A percentile compares a stretch with the other conserved stretches of the same genome.
Evolutionary conservation across 805 yeast species (phyloP).

Genomic region (Metschnikowia corniflorae): DNA sequence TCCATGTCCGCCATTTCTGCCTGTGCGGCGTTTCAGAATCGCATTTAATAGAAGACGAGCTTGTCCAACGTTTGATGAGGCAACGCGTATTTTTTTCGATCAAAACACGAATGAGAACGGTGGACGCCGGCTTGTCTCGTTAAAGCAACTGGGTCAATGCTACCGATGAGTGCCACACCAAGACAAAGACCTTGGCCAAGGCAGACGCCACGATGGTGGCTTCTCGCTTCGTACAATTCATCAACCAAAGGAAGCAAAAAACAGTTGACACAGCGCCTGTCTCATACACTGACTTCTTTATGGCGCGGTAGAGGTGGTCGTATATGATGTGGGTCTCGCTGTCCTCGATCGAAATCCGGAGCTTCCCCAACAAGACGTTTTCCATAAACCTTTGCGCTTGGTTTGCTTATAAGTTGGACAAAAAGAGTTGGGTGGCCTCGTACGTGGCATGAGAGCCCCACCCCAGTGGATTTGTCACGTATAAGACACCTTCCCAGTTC

Average conservation of each 20-base stretch:
- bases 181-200: conserved; percentile 82
- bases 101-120: conserved; percentile 84
- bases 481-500: conserved; percentile 94
- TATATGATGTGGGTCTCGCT: conserved; percentile 76
- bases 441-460: conserved; percentile 96
- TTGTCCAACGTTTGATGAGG: conserved; percentile 97
- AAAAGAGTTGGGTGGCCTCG: conserved; percentile 93
- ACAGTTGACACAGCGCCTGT: conserved; percentile 99
- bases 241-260: conserved; percentile 84
- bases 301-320: conserved; percentile 87
- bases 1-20: conserved; percentile 34
- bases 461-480: conserved; percentile 83
- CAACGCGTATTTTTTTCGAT: conserved; percentile 91
- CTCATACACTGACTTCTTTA: conserved; percentile 90
- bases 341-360: conserved; percentile 67
- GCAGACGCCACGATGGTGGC: conserved; percentile 95
- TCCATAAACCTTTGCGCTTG: conserved; percentile 86
- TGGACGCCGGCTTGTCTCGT: conserved; percentile 83
- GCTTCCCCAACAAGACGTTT: conserved; percentile 63
- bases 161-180: conserved; percentile 93
- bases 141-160: conserved; percentile 79
- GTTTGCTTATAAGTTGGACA: conserved; percentile 80
- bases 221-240: conserved; percentile 88
- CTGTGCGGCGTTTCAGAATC: conserved; percentile 67
- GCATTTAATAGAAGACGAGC: conserved; percentile 88